These are phyloP conservation scores for Claviceps sp. DNA, from an alignment of 2,329 filamentous ascomycete genomes.

Conservation along the genomic window DNA sequence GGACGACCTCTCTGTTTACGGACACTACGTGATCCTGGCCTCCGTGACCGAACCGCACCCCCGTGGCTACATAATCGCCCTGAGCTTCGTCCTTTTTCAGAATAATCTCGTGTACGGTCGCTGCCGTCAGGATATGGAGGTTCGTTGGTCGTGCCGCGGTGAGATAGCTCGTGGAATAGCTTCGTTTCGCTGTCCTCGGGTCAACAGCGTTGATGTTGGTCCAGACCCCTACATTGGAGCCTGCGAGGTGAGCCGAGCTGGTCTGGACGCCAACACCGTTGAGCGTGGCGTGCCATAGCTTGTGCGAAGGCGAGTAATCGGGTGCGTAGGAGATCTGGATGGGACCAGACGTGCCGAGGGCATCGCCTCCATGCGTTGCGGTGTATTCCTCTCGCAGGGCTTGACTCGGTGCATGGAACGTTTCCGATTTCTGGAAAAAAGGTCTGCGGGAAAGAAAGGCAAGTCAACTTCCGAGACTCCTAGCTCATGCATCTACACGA, in stretches of 20 bases:
- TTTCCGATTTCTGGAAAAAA: slow-evolving; percentile 37
- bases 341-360: slow-evolving; percentile 31
- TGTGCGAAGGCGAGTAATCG: slow-evolving; percentile 26
- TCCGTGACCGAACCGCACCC: slow-evolving; percentile 20
- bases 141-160: slow-evolving; percentile 26
- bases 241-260: slow-evolving; percentile 32
- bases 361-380: slow-evolving; percentile 23
- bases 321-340: slow-evolving; percentile 33
- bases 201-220: slow-evolving; percentile 36
- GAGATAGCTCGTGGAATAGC: slow-evolving; percentile 33
- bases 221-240: slow-evolving; percentile 36
- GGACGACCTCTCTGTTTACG: slow-evolving; percentile 38
- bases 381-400: slow-evolving; percentile 20
- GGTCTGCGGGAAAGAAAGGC: slow-evolving; percentile 19
- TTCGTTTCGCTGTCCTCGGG: slow-evolving; percentile 29
- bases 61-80: slow-evolving; percentile 14
- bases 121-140: slow-evolving; percentile 22
- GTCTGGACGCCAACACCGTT: slow-evolving; percentile 26
- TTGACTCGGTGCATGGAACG: slow-evolving; percentile 27
- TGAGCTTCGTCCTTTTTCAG: slow-evolving; percentile 12
- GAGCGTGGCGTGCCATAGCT: slow-evolving; percentile 33
- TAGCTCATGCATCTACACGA: too few relatives aligned
- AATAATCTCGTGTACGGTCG: slow-evolving; percentile 15
- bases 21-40: slow-evolving; percentile 24
- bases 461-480: neutral